Evolutionary conservation across 2,329 filamentous ascomycete genomes (phyloP).

Genomic region (Calonectria henricotiae): DNA sequence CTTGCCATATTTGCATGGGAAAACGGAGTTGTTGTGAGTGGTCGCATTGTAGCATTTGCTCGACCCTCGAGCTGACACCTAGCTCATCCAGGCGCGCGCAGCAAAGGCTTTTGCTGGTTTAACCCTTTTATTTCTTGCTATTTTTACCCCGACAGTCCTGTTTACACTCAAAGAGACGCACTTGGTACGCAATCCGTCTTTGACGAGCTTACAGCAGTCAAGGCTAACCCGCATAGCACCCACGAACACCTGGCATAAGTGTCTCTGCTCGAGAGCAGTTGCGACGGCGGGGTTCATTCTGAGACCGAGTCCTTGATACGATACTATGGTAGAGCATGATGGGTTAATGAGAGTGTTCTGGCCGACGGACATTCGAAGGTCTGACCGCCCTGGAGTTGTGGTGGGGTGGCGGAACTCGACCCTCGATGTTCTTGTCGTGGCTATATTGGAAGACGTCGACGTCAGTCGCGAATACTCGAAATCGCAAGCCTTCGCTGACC

Average conservation of each 20-base stretch:
- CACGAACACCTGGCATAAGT: slow-evolving; percentile 82
- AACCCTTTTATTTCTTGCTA: slow-evolving; percentile 86
- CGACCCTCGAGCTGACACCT: slow-evolving; percentile 26
- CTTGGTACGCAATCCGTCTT: slow-evolving; percentile 71
- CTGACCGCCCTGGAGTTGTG: slow-evolving; percentile 84
- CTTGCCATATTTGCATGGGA: slow-evolving; percentile 98
- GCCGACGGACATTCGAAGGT: slow-evolving; percentile 87
- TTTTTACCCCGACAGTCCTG: slow-evolving; percentile 88
- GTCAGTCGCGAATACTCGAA: slow-evolving; percentile 65
- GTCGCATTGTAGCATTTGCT: slow-evolving; percentile 13
- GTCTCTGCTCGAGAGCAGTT: slow-evolving; percentile 97
- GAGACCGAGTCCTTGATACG: slow-evolving; percentile 57
- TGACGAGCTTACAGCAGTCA: neutral
- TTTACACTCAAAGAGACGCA: slow-evolving; percentile 86
- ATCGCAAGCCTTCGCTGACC: slow-evolving; percentile 48
- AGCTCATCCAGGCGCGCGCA: slow-evolving; percentile 78
- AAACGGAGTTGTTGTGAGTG: slow-evolving; percentile 93
- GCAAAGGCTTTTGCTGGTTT: slow-evolving; percentile 88
- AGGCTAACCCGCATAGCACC: slow-evolving; percentile 75
- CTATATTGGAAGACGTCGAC: slow-evolving; percentile 92
- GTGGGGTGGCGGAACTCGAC: slow-evolving; percentile 97
- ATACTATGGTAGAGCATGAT: slow-evolving; percentile 81
- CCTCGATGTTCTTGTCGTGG: slow-evolving; percentile 90
- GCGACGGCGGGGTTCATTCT: slow-evolving; percentile 95
- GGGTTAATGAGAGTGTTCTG: slow-evolving; percentile 98